phyloP scores from a whole-genome alignment of 768 basidiomycete genomes.

The Coprinopsis strossmayeri region DNA sequence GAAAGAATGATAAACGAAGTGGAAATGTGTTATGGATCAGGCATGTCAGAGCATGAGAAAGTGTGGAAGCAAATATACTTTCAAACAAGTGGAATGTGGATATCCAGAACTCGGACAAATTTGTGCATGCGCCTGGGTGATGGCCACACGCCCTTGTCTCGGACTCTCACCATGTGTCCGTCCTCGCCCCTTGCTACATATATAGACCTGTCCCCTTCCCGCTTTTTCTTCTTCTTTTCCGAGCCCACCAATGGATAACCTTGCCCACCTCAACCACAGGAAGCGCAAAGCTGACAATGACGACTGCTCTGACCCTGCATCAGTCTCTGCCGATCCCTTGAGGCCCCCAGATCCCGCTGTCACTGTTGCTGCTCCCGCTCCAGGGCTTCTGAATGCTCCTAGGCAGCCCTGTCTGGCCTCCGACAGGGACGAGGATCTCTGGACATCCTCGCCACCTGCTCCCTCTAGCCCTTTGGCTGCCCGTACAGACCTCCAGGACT shows the following conservation, averaged over 20 bases:
- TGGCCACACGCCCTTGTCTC: slow-evolving; percentile 18
- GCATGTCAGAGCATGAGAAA: slow-evolving; percentile 5
- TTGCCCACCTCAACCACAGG: slow-evolving; percentile 49
- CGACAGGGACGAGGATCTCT: slow-evolving; percentile 19
- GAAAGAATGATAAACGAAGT: slow-evolving; percentile 1
- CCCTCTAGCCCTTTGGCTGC: neutral
- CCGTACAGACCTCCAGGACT: neutral
- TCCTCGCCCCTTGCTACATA: slow-evolving; percentile 29
- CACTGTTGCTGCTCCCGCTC: slow-evolving; percentile 12
- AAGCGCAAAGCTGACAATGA: slow-evolving; percentile 66
- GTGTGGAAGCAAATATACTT: neutral
- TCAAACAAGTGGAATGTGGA: slow-evolving; percentile 5
- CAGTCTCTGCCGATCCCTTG: slow-evolving; percentile 28
- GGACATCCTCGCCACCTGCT: slow-evolving; percentile 22
- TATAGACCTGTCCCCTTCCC: slow-evolving; percentile 23
- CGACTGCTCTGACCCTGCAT: slow-evolving; percentile 26
- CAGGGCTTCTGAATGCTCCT: slow-evolving; percentile 25
- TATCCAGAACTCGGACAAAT: slow-evolving; percentile 4
- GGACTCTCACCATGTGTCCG: slow-evolving; percentile 38
- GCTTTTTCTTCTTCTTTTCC: slow-evolving; percentile 21
- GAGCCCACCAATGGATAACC: slow-evolving; percentile 49
- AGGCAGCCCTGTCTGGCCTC: slow-evolving; percentile 33
- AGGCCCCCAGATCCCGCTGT: slow-evolving; percentile 22
- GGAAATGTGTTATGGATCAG: slow-evolving; percentile 4
- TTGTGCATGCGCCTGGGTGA: slow-evolving; percentile 5